phyloP scores from a whole-genome alignment of 371 early-diverging fungal species.

The Fennellomyces sp. region DNA sequence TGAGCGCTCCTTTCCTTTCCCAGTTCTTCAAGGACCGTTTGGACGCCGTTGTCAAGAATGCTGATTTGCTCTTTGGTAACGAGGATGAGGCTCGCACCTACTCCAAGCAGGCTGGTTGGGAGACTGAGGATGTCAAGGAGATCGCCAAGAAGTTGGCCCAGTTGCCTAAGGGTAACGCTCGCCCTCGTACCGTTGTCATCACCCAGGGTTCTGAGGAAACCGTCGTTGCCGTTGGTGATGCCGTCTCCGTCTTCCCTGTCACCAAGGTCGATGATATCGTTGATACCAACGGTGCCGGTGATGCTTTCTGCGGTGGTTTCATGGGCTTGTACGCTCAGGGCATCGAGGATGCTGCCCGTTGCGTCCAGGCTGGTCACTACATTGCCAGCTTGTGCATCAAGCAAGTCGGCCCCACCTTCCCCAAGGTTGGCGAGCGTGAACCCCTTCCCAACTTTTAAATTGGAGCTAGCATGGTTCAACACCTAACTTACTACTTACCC shows the following conservation, averaged over 20 bases:
- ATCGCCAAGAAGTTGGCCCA: conserved; percentile 83
- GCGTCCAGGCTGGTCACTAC: conserved; percentile 90
- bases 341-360: conserved; percentile 53
- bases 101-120: conserved; percentile 70
- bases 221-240: conserved; percentile 71
- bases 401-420: conserved; percentile 86
- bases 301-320: conserved; percentile 96
- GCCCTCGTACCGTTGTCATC: conserved; percentile 88
- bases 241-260: conserved; percentile 70
- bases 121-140: conserved; percentile 71
- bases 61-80: conserved; percentile 93
- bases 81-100: conserved; percentile 93
- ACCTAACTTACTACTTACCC: background rate
- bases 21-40: conserved; percentile 90
- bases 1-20: conserved; percentile 94
- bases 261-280: conserved; percentile 81
- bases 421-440: conserved; percentile 49
- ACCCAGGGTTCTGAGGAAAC: conserved; percentile 89
- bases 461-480: conserved; percentile 1
- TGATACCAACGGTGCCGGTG: conserved; percentile 98
- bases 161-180: conserved; percentile 79
- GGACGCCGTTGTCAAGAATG: conserved; percentile 79
- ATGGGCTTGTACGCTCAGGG: conserved; percentile 83
- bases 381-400: conserved; percentile 90
- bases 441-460: conserved; percentile 49